These are phyloP conservation scores for Buxus sempervirens DNA, from an alignment of 164 flowering plant species.

Conservation along the genomic window DNA sequence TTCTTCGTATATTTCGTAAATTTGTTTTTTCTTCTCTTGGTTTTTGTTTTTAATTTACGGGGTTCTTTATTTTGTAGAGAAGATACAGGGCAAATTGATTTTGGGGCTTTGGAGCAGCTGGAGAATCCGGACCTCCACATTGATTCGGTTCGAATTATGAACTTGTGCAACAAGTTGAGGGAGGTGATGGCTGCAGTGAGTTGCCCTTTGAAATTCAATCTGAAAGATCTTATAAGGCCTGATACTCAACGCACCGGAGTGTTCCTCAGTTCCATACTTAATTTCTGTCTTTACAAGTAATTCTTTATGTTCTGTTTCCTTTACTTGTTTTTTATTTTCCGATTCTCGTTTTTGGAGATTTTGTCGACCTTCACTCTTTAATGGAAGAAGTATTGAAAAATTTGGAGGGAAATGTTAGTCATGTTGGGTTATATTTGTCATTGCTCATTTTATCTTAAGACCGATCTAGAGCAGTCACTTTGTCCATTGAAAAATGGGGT, in stretches of 20 bases:
- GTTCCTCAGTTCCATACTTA: conserved; percentile 65
- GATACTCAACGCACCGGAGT: conserved; percentile 45
- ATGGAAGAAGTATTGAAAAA: too few relatives aligned
- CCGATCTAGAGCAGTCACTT: too few relatives aligned
- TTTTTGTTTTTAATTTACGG: background rate
- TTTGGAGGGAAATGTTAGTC: too few relatives aligned
- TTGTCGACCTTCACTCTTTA: too few relatives aligned
- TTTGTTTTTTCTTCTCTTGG: background rate
- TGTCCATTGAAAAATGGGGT: too few relatives aligned
- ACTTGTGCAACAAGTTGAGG: conserved; percentile 52
- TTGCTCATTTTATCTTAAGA: too few relatives aligned
- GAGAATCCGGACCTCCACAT: conserved; percentile 76
- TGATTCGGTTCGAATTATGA: conserved; percentile 47
- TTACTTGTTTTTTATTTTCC: background rate
- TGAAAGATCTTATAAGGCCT: conserved; percentile 64
- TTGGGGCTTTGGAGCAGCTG: conserved; percentile 59
- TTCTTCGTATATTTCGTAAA: background rate
- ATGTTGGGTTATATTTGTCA: too few relatives aligned
- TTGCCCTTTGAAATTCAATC: conserved; percentile 51
- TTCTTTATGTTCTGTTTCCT: background rate
- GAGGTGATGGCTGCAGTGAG: conserved; percentile 40
- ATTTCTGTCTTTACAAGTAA: conserved; percentile 69
- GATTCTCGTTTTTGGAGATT: background rate
- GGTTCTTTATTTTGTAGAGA: conserved; percentile 40
- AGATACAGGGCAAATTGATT: conserved; percentile 64